Conservation (phyloP, 306 rosid species). For the Calophaca sinica region DNA sequence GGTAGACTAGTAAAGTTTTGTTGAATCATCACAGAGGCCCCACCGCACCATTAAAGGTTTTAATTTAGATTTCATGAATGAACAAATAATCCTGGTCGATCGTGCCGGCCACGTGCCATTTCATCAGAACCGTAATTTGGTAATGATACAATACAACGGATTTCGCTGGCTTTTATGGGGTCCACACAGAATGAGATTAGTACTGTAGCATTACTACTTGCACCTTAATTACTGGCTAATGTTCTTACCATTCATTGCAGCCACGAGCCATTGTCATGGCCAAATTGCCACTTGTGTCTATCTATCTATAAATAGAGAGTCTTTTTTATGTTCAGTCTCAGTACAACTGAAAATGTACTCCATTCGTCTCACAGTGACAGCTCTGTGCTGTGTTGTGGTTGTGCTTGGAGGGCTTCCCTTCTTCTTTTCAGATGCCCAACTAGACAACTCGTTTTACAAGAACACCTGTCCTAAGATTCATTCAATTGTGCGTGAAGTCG, state of each 20-base stretch:
- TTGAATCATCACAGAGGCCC: too few species aligned
- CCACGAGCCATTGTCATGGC: too few species aligned
- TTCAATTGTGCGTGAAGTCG: constrained; percentile 30
- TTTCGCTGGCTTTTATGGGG: neutral
- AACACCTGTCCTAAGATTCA: constrained; percentile 43
- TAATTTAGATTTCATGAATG: too few species aligned
- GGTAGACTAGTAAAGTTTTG: too few species aligned
- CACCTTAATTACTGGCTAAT: neutral
- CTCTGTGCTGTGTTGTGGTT: constrained; percentile 32
- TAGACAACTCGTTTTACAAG: constrained; percentile 46
- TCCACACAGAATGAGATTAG: neutral
- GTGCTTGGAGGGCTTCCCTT: constrained; percentile 39
- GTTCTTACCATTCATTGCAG: neutral
- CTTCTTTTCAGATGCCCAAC: constrained; percentile 42
- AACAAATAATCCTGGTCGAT: neutral
- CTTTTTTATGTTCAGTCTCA: too few species aligned
- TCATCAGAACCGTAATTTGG: neutral
- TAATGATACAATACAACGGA: too few species aligned
- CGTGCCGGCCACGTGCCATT: neutral
- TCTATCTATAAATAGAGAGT: neutral
- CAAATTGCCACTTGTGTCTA: neutral
- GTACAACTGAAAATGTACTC: neutral
- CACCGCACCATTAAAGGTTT: too few species aligned
- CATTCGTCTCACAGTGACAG: neutral
- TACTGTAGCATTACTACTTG: too few species aligned